Base-by-base conservation (phyloP, 768 basidiomycete species). In the Coprinopsis sp. region DNA sequence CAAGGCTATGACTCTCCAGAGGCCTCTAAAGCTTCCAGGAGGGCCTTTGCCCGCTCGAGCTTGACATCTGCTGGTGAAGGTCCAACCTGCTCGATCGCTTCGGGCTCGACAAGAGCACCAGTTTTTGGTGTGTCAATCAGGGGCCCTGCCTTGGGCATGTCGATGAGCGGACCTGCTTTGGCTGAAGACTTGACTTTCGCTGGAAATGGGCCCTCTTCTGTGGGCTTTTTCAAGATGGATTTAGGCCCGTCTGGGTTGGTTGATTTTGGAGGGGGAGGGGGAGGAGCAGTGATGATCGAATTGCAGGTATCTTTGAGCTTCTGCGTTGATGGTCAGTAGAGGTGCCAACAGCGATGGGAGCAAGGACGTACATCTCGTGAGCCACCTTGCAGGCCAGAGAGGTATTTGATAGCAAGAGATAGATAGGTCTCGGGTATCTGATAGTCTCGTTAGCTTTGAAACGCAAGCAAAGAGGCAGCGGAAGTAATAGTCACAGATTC, bases 401-500 rank as follows among this genome's bases (percentile, higher is more conserved):
- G 40, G 27, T 42, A 42, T 30, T 42, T 42, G 8, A 42, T 8
- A 5, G 40, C 19, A 14, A 42, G 27, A 7, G 40, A 28, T 12
- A 42, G 27, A 18, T 42, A 28, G 40, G 13, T 19, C 6, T 42
- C 27, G 4, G 40, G 40, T 8, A 42, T 30, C 40, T 42, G 27
- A n/a, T 5, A 19, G n/a, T n/a, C n/a, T n/a, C n/a, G n/a, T n/a
- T n/a, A n/a, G n/a, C n/a, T n/a, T n/a, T n/a, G n/a, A n/a, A n/a
- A n/a, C n/a, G n/a, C n/a, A n/a, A 6, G 8, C 27, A 30, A 19
- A 42, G 27, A 42, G 16, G 25, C 10, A 22, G 40, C 27, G 18
- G 8, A 29, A 39, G 11, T 39, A 6, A 16, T 18, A 55, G 72
- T 66, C 51, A 76, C 75, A 50, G 63, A 54, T 50, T 69, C 61